Percentiles rank a stretch among this genome's conserved stretches.
These are phyloP conservation scores for Sergeia podlipaevii DNA, from an alignment of 208 protist species.

Conservation along the genomic window DNA sequence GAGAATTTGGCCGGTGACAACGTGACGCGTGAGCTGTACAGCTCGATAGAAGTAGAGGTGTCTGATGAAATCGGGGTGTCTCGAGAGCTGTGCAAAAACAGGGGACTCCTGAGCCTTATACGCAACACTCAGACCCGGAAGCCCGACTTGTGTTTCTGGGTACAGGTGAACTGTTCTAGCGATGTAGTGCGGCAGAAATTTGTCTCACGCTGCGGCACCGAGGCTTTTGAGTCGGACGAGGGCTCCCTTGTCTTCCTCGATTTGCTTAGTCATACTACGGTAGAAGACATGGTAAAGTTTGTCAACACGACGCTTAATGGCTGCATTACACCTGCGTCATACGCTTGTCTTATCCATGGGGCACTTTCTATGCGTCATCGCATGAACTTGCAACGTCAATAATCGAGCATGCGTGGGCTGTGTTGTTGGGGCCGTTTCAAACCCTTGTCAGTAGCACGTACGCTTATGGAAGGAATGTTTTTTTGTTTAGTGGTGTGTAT, in stretches of 20 bases:
- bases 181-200: constrained; percentile 25
- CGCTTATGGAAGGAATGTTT: too few species aligned
- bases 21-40: constrained; percentile 24
- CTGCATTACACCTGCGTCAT: constrained; percentile 25
- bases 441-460: too few species aligned
- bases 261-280: neutral
- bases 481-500: too few species aligned
- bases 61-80: constrained; percentile 34
- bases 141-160: constrained; percentile 36
- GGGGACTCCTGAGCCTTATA: constrained; percentile 28
- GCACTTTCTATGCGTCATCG: neutral
- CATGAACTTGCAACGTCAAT: too few species aligned
- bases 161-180: constrained; percentile 5
- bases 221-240: constrained; percentile 38
- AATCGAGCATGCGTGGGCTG: too few species aligned
- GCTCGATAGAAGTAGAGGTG: constrained; percentile 26
- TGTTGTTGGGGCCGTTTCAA: too few species aligned
- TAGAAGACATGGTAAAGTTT: constrained; percentile 14
- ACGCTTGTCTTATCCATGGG: constrained; percentile 23
- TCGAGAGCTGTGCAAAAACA: constrained; percentile 9
- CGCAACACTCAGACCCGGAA: constrained; percentile 18
- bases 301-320: constrained; percentile 15
- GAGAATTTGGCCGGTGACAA: constrained; percentile 8
- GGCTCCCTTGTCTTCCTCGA: constrained; percentile 24
- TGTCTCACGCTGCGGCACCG: constrained; percentile 15